These are phyloP conservation scores for Sergeia podlipaevii DNA, from an alignment of 208 protist species.

Conservation along the genomic window DNA sequence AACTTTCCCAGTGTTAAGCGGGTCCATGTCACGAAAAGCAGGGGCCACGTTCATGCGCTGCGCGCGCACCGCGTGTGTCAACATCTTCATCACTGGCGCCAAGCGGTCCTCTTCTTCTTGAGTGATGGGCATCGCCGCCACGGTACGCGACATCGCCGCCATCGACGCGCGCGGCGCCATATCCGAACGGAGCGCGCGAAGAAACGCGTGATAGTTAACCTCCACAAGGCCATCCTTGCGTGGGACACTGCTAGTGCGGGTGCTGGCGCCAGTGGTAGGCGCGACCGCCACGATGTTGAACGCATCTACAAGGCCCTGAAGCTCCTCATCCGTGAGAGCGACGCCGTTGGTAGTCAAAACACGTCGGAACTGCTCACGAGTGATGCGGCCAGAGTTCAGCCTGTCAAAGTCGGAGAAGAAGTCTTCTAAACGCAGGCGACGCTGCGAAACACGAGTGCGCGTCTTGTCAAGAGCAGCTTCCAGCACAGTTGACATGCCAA, in stretches of 20 bases:
- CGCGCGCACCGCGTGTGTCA: conserved; percentile 43
- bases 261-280: neutral
- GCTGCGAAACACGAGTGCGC: conserved; percentile 43
- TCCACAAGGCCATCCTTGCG: neutral
- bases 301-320: conserved; percentile 19
- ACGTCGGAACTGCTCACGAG: conserved; percentile 66
- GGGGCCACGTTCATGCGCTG: conserved; percentile 42
- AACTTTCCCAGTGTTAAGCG: conserved; percentile 61
- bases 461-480: conserved; percentile 37
- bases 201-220: conserved; percentile 52
- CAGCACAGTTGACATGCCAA: too few species aligned
- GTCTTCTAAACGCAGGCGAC: conserved; percentile 72
- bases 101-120: conserved; percentile 44
- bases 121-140: conserved; percentile 20
- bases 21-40: conserved; percentile 79
- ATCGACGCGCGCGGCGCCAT: conserved; percentile 27
- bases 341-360: conserved; percentile 55
- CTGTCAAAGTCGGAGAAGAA: conserved; percentile 85
- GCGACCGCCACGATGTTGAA: conserved; percentile 19
- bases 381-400: conserved; percentile 73
- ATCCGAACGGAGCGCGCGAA: conserved; percentile 24
- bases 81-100: conserved; percentile 17
- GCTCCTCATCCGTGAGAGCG: conserved; percentile 42
- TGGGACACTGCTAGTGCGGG: neutral
- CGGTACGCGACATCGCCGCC: conserved; percentile 19